Evolutionary conservation across 148 eudicot species (phyloP).

Genomic region (Dianthus caryophyllus): DNA sequence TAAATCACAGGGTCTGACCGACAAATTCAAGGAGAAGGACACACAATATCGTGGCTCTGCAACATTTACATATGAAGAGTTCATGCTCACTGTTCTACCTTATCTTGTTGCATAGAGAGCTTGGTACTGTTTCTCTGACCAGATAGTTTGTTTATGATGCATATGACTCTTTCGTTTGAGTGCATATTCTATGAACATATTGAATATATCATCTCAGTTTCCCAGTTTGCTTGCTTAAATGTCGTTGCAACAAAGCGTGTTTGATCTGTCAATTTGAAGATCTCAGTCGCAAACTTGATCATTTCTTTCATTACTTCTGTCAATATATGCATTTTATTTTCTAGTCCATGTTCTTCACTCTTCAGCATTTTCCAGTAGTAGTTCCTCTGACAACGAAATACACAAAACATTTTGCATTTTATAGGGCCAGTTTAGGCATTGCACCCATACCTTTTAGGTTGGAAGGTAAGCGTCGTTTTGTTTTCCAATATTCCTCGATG

Average conservation of each 20-base stretch:
- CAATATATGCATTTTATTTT: background rate
- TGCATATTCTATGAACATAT: background rate
- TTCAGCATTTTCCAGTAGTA: background rate
- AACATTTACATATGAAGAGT: conserved; percentile 78
- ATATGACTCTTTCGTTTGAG: background rate
- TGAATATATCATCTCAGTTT: conserved; percentile 3
- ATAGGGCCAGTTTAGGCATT: background rate
- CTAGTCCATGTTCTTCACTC: no score
- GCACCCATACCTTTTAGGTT: background rate
- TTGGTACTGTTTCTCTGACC: background rate
- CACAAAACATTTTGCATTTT: background rate
- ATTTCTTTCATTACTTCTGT: background rate
- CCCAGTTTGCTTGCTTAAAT: background rate
- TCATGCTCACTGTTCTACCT: conserved; percentile 83
- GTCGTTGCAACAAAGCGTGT: background rate
- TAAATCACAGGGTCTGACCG: conserved; percentile 76
- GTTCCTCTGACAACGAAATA: no score
- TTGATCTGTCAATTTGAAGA: background rate
- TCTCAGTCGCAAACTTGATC: background rate
- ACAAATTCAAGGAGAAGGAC: conserved; percentile 90
- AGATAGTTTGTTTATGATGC: background rate
- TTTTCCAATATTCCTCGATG: no score
- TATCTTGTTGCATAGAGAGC: conserved; percentile 55
- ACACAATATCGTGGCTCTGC: conserved; percentile 63
- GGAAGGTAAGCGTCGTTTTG: background rate